These are phyloP conservation scores for Dianthus caryophyllus DNA, from an alignment of 148 eudicot genomes.

Conservation along the genomic window DNA sequence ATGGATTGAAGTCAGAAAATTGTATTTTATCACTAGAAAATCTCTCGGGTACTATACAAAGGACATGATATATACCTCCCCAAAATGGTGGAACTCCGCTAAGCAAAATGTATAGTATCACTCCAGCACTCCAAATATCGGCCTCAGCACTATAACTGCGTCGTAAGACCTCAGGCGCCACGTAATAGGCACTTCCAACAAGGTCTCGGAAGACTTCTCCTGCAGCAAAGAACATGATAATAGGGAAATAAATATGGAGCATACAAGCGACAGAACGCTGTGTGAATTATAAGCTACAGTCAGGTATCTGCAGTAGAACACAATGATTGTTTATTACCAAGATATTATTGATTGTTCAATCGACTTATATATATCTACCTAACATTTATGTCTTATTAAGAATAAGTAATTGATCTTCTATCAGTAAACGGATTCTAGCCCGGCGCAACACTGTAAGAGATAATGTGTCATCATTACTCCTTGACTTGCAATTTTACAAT, in stretches of 20 bases:
- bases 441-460: background rate
- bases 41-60: background rate
- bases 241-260: background rate
- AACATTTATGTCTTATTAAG: background rate
- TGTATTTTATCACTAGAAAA: slow-evolving; percentile 7
- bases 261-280: background rate
- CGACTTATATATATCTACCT: background rate
- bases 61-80: slow-evolving; percentile 58
- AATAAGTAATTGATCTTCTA: background rate
- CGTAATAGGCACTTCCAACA: slow-evolving; percentile 98
- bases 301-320: background rate
- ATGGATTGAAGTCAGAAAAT: background rate
- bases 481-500: too few species aligned
- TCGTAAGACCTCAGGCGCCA: slow-evolving; percentile 94
- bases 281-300: background rate
- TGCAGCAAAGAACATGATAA: slow-evolving; percentile 27
- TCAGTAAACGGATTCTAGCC: background rate
- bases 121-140: slow-evolving; percentile 98
- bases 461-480: too few species aligned
- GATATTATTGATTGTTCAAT: background rate
- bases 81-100: slow-evolving; percentile 98
- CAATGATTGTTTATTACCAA: background rate
- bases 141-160: slow-evolving; percentile 83
- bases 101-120: slow-evolving; percentile 83
- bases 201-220: slow-evolving; percentile 86